phyloP scores from a whole-genome alignment of 495 filamentous ascomycete species.

The Aspergillus sparsus region DNA sequence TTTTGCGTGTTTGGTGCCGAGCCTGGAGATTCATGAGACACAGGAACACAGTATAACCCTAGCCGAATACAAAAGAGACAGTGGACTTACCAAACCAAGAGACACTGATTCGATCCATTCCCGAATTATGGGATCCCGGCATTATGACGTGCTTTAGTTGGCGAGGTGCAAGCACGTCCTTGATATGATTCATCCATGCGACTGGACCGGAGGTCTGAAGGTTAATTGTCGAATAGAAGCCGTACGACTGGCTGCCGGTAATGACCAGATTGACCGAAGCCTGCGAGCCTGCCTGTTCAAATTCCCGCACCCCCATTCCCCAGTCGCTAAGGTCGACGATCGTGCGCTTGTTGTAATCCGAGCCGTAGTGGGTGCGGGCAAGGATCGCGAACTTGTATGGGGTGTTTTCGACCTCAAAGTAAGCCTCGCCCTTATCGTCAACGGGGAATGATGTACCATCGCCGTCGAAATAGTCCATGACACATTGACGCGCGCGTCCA shows the following conservation, averaged over 20 bases:
- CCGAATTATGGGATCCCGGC: neutral
- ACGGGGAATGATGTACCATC: neutral
- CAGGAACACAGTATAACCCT: no score
- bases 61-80: no score
- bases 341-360: neutral
- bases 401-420: neutral
- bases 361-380: neutral
- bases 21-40: no score
- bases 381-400: neutral
- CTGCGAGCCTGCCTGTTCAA: neutral
- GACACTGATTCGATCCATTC: neutral
- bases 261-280: neutral
- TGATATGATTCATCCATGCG: neutral
- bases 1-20: neutral
- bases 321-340: neutral
- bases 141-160: neutral
- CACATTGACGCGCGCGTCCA: neutral
- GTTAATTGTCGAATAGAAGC: neutral
- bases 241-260: neutral
- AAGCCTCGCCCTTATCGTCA: neutral
- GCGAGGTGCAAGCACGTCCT: neutral
- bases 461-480: neutral
- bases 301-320: neutral
- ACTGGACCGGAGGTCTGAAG: neutral
- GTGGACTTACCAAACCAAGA: neutral